phyloP scores from a whole-genome alignment of 495 filamentous ascomycete species.

The Sordaria brevicollis region DNA sequence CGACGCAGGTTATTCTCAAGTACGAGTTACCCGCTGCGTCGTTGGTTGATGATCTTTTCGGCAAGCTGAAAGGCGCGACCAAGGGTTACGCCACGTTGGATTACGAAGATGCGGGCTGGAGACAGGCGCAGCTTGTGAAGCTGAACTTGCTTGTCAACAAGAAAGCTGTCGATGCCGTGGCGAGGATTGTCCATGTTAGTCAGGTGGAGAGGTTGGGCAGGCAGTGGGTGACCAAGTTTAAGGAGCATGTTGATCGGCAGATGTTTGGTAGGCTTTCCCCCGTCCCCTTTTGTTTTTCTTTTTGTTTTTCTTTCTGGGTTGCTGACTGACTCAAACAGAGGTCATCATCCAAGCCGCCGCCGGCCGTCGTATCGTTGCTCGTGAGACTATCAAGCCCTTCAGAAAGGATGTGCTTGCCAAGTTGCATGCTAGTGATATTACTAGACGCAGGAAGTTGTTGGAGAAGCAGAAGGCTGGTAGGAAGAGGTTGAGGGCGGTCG shows the following conservation, averaged over 20 bases:
- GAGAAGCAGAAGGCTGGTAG: constrained; percentile 97
- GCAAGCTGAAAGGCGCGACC: constrained; percentile 84
- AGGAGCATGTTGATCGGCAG: constrained; percentile 89
- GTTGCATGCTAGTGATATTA: constrained; percentile 83
- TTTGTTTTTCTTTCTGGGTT: background rate
- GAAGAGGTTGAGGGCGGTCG: constrained; percentile 67
- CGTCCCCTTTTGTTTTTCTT: background rate
- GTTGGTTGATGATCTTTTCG: constrained; percentile 94
- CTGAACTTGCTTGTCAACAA: constrained; percentile 92
- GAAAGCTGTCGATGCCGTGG: constrained; percentile 83
- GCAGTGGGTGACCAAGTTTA: constrained; percentile 92
- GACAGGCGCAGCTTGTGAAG: constrained; percentile 70
- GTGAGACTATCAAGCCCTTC: constrained; percentile 95
- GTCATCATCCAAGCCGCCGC: constrained; percentile 88
- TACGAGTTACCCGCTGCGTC: constrained; percentile 82
- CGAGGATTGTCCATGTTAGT: constrained; percentile 72
- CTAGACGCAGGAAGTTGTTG: constrained; percentile 71
- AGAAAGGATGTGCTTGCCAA: constrained; percentile 90
- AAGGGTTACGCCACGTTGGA: constrained; percentile 69
- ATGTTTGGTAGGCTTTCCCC: constrained; percentile 49
- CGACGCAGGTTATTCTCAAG: constrained; percentile 91
- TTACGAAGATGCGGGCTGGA: constrained; percentile 91
- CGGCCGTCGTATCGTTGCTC: constrained; percentile 73
- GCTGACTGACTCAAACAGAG: constrained; percentile 36
- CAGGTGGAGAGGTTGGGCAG: constrained; percentile 68